Evolutionary conservation across 2,329 filamentous ascomycete species (phyloP).

Genomic region (Cordyceps javanica): DNA sequence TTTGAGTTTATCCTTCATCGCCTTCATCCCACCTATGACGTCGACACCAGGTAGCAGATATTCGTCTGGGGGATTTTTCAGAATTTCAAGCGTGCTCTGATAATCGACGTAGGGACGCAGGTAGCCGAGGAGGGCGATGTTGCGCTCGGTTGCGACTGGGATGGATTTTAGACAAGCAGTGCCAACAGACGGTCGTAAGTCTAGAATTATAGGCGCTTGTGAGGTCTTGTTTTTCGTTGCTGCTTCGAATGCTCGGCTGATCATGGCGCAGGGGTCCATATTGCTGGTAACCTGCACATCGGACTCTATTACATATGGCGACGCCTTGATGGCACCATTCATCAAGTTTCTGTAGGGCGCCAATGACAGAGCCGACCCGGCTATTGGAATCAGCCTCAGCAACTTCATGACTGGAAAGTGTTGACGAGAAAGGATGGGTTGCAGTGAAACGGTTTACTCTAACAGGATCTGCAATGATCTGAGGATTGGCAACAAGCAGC

Average conservation of each 20-base stretch:
- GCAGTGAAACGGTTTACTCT: neutral
- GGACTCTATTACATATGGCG: neutral
- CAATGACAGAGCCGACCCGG: neutral
- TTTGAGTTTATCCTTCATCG: conserved; percentile 15
- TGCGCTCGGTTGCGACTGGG: conserved; percentile 8
- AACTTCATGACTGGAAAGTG: neutral
- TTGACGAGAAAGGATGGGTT: neutral
- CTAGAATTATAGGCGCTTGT: neutral
- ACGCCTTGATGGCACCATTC: neutral
- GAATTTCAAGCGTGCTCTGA: conserved; percentile 17
- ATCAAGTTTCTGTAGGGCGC: neutral
- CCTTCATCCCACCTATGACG: conserved; percentile 13
- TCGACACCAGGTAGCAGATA: conserved; percentile 18
- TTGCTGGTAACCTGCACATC: neutral
- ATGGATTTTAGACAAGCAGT: conserved; percentile 16
- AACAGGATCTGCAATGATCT: neutral
- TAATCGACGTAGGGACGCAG: conserved; percentile 15
- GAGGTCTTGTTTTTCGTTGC: neutral
- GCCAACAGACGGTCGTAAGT: conserved; percentile 15
- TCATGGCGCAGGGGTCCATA: neutral
- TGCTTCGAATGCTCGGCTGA: conserved; percentile 5
- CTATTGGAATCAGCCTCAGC: neutral
- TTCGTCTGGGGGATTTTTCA: conserved; percentile 15
- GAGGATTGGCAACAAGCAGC: neutral
- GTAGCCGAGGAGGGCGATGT: conserved; percentile 16